phyloP scores from a whole-genome alignment of 139 green algal species.

The Chlorella ohadii region DNA sequence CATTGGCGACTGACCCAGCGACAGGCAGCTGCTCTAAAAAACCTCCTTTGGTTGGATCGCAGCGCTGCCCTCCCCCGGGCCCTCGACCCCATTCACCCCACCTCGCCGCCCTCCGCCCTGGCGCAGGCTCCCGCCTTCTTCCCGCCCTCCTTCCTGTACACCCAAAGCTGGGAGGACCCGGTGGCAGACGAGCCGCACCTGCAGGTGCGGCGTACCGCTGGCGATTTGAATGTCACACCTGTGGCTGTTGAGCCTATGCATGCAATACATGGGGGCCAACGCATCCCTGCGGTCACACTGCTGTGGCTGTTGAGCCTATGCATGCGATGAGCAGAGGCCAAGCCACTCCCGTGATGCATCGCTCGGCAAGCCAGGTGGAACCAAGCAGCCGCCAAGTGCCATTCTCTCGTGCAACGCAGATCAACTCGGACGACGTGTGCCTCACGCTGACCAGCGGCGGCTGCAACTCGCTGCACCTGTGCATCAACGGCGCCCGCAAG shows the following conservation, averaged over 20 bases:
- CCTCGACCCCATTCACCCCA: not conserved
- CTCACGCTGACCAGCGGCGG: slow-evolving; percentile 97
- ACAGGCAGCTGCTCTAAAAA: no score
- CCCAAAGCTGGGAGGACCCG: slow-evolving; percentile 97
- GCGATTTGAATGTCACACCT: not conserved
- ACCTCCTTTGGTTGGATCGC: no score
- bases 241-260: no score
- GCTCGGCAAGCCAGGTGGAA: no score
- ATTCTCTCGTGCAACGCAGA: slow-evolving; percentile 61
- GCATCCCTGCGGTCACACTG: no score
- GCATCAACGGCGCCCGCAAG: slow-evolving; percentile 79
- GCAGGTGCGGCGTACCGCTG: not conserved
- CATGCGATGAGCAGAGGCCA: no score
- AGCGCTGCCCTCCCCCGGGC: no score
- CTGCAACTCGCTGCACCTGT: slow-evolving; percentile 97
- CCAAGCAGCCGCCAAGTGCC: no score
- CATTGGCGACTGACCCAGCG: no score
- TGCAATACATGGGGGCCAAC: no score
- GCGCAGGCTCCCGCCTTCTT: slow-evolving; percentile 90
- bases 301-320: no score
- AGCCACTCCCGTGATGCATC: no score
- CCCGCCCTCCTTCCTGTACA: slow-evolving; percentile 99
- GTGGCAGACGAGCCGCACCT: slow-evolving; percentile 36
- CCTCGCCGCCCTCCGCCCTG: not conserved
- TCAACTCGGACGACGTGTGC: slow-evolving; percentile 85